Evolutionary conservation across 1,284 basidiomycete genomes (phyloP).

Genomic region (Cutaneotrichosporon dermatis): DNA sequence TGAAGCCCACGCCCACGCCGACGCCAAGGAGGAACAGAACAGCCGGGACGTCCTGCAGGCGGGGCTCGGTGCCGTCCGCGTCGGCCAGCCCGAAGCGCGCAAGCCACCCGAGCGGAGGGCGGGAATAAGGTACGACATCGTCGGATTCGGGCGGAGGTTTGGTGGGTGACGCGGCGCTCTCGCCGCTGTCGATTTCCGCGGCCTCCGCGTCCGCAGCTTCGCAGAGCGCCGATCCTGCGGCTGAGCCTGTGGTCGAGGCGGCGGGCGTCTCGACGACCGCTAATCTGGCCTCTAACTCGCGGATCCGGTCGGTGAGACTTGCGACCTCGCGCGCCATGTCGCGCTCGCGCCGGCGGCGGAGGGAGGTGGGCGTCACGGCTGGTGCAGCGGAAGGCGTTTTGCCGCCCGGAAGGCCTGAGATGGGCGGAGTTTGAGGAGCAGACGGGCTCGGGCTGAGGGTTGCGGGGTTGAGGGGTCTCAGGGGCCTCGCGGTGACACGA

Average conservation of each 20-base stretch:
- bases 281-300: constrained; percentile 18
- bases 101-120: constrained; percentile 2
- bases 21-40: constrained; percentile 19
- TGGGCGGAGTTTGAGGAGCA: neutral
- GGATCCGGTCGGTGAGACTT: constrained; percentile 11
- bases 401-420: neutral
- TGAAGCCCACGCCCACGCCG: constrained; percentile 15
- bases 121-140: neutral
- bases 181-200: neutral
- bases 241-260: neutral
- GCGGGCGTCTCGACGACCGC: constrained; percentile 11
- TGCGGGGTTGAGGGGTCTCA: neutral
- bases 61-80: constrained; percentile 8
- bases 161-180: too few species aligned
- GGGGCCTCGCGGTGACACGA: constrained; percentile 14
- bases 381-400: neutral
- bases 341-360: neutral
- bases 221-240: neutral
- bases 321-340: constrained; percentile 12
- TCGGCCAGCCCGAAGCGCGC: constrained; percentile 6
- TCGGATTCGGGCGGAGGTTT: too few species aligned
- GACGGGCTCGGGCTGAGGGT: neutral
- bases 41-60: constrained; percentile 11
- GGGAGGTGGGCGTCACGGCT: neutral
- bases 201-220: neutral